Percentiles rank a stretch among this genome's conserved stretches.
Evolutionary conservation across 306 rosid genomes (phyloP).

Genomic region (Trifolium dubium): DNA sequence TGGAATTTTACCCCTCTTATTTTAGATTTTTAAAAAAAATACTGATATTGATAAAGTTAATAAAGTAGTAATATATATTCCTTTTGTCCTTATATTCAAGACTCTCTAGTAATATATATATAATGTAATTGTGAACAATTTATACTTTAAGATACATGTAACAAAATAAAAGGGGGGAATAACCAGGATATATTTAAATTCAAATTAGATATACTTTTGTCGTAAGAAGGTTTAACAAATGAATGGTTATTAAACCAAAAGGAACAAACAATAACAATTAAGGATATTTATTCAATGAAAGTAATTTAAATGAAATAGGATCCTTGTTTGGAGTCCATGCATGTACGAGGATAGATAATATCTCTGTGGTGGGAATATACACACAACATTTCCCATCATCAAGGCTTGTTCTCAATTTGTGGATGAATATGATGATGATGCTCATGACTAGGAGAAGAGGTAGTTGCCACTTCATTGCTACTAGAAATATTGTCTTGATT

Average conservation of each 20-base stretch:
- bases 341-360: conserved; percentile 20
- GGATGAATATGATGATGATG: conserved; percentile 34
- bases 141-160: background rate
- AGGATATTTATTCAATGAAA: conserved; percentile 11
- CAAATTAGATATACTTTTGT: background rate
- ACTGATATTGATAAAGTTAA: no score
- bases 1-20: no score
- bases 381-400: conserved; percentile 37
- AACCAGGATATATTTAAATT: background rate
- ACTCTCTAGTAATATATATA: no score
- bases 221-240: background rate
- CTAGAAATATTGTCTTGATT: conserved; percentile 33
- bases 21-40: no score
- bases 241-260: conserved; percentile 2
- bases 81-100: no score
- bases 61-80: no score
- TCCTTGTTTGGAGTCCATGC: conserved; percentile 23
- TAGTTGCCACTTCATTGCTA: conserved; percentile 26
- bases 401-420: conserved; percentile 44
- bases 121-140: no score
- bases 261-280: background rate
- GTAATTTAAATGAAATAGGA: conserved; percentile 6
- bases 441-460: conserved; percentile 36
- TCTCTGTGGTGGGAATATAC: background rate
- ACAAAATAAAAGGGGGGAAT: background rate